These are phyloP conservation scores for Spongospora subterranea DNA, from an alignment of 208 protist genomes.

Conservation along the genomic window DNA sequence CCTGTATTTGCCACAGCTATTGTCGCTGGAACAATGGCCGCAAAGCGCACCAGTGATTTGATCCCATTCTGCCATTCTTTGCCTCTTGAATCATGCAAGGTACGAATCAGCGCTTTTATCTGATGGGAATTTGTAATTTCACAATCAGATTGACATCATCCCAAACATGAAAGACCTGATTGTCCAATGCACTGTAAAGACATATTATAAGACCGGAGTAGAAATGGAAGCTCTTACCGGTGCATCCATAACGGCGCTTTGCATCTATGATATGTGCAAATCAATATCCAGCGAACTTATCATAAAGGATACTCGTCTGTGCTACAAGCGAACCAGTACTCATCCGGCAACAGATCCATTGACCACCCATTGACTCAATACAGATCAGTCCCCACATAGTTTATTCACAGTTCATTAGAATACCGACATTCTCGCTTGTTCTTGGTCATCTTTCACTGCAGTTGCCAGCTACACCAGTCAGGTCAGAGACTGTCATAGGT, in stretches of 20 bases:
- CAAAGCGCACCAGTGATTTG: constrained; percentile 86
- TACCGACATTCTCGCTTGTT: no score
- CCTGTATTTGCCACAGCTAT: constrained; percentile 64
- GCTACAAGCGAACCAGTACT: constrained; percentile 66
- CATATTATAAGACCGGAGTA: constrained; percentile 78
- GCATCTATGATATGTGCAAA: constrained; percentile 82
- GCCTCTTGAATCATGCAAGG: constrained; percentile 72
- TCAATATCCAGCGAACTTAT: constrained; percentile 74
- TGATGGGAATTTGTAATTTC: no score
- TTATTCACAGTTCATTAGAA: no score
- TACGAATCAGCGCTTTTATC: no score
- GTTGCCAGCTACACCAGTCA: no score
- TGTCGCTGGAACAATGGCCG: constrained; percentile 73
- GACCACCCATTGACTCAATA: no score
- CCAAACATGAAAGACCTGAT: neutral
- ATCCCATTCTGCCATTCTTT: constrained; percentile 93
- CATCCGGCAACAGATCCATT: neutral
- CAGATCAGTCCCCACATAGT: no score
- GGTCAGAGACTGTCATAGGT: no score
- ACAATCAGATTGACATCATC: neutral
- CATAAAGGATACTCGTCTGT: constrained; percentile 71
- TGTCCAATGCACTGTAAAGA: neutral
- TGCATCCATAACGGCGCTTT: constrained; percentile 83
- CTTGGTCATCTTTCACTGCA: no score
- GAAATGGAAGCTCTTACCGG: constrained; percentile 95